Base-by-base conservation (phyloP, 257 asterid genomes). In the Henckelia pumila region DNA sequence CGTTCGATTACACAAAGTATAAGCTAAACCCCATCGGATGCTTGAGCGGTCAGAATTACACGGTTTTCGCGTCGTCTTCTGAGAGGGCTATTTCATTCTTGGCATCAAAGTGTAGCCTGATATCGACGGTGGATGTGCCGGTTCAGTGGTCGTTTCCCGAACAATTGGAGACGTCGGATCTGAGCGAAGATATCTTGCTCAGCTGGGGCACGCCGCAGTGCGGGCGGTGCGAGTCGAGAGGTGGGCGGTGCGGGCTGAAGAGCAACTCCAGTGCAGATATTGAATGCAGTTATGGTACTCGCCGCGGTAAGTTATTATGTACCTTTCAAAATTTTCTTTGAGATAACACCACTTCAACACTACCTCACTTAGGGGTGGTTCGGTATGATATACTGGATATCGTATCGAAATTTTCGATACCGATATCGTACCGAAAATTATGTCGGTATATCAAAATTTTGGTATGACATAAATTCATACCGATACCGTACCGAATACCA, bases 81-180 rank as follows among this genome's bases (percentile, higher is more conserved):
- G 37, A 2, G 25, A 72, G 76, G 17, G 66, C 68, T 3, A 22
- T 49, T 20, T 13, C 73, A 16, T 76, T 73, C 71, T 35, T 82
- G 56, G 76, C 64, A 70, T 19, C 81, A 0, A 63, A 52, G 32
- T 86, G 94, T 62, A 57, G 22, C 9, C 25, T 33, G 71, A 44
- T 86, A 9, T 49, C 71, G 6, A 70, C 76, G 59, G 71, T 86
- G 70, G 62, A 83, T 22, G 94, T 82, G 55, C 90, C 94, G 3
- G 87, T 84, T 24, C 71, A 55, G 71, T 68, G 81, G 94, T 67
- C 71, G 2, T 82, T 40, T 69, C 23, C 23, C 5, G 81, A 75
- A 64, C 78, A 79, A 24, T 74, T 75, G 16, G 40, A 55, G 69
- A 78, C 87, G 6, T 77, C 88, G 8, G 85, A 71, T 71, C 94